phyloP scores from a whole-genome alignment of 140 eudicot genomes.

The Anethum foeniculum region DNA sequence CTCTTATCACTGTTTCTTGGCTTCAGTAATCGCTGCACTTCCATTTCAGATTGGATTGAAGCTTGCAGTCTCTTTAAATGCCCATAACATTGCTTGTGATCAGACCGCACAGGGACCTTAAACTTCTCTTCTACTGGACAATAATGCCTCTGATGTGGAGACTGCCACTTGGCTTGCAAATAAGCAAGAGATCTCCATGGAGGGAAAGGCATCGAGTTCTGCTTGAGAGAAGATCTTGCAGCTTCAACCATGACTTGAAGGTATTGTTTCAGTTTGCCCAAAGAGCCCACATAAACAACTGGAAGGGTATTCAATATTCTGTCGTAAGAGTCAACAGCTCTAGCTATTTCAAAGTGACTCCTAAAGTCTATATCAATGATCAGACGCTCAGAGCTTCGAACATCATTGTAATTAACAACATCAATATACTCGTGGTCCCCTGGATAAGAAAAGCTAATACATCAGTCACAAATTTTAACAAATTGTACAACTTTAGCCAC shows the following conservation, averaged over 20 bases:
- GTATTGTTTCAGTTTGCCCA: constrained; percentile 49
- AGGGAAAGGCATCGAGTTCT: constrained; percentile 91
- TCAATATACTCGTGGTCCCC: constrained; percentile 92
- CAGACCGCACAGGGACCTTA: constrained; percentile 12
- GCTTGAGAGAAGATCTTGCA: constrained; percentile 64
- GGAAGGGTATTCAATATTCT: constrained; percentile 62
- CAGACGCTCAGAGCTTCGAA: constrained; percentile 46
- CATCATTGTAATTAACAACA: constrained; percentile 37
- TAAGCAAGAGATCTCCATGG: constrained; percentile 91
- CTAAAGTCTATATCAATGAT: constrained; percentile 80
- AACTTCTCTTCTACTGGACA: constrained; percentile 20
- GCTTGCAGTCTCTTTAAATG: constrained; percentile 59
- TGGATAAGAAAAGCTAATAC: constrained; percentile 18
- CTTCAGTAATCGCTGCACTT: constrained; percentile 45
- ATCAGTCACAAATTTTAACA: background rate
- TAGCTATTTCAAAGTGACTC: constrained; percentile 92
- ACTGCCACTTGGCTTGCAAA: constrained; percentile 83
- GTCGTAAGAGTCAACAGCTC: constrained; percentile 77
- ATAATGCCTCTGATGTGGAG: constrained; percentile 47
- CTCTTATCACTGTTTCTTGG: constrained; percentile 22
- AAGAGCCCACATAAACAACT: constrained; percentile 63
- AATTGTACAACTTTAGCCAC: background rate
- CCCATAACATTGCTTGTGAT: constrained; percentile 56
- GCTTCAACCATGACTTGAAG: constrained; percentile 92
- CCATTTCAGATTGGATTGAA: constrained; percentile 50